Evolutionary conservation across 2,329 filamentous ascomycete genomes (phyloP), one percentile per base, ranked within the genome.

Genomic region (Leptographium radiaticola): DNA sequence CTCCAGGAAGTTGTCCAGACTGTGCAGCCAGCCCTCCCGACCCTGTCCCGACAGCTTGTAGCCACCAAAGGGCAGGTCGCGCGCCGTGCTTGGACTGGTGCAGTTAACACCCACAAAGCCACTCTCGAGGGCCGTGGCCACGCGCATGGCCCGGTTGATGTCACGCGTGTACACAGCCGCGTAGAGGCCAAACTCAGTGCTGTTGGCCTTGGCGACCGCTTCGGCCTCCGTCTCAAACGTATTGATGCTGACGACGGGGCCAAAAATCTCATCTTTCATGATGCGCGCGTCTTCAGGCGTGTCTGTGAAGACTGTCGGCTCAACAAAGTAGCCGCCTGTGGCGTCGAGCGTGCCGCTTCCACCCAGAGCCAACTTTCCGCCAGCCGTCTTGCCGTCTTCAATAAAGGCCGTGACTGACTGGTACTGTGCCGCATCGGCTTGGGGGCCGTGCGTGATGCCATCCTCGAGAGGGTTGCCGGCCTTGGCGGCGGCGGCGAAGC

Each of bases 271-370:
- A 58, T 77, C 72, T n/a, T 68, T 66, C 62, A 70, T 71, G 53
- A 62, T 25, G 11, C 47, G 53, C 55, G 62, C 60, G 7, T 65
- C 58, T 1, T 58, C 52, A 11, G 61, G 59, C 4, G 62, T 58
- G n/a, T 80, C 80, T 20, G 79, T 76, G 55, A 89, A 74, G 34
- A 89, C 79, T 0, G 85, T 88, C 0, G 83, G 82, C 58, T 84
- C 73, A 67, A 80, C 87, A 70, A 87, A 88, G 66, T 86, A 86
- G 7, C 71, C 65, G 4, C 83, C 83, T 2, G 70, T 42, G 82
- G 77, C 18, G 38, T 50, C 81, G 68, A 63, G 72, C 77, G 70
- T 67, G 51, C 59, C 59, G 2, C 12, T 56, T 2, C 5, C 40
- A 9, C 56, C 58, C 30, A 61, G 57, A 20, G 52, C 56, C 20